Base-by-base conservation (phyloP, 768 basidiomycete species). In the Naematelia encephala region DNA sequence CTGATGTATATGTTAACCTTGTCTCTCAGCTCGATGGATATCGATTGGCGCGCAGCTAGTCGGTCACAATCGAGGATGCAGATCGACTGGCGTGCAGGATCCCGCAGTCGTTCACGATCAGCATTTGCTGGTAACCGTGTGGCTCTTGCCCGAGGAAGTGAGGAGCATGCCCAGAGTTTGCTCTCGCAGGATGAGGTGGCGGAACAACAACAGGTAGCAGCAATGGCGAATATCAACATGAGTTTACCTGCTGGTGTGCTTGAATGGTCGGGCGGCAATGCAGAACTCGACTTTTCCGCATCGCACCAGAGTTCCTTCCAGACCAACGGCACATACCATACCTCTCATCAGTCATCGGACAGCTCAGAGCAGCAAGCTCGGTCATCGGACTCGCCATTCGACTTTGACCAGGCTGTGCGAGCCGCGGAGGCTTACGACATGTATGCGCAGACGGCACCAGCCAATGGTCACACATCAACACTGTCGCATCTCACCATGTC, bases 61-160 rank as follows among this genome's bases (percentile, higher is more conserved):
- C 83, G 91, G 63, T 94, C 91, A 23, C 84, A 91, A 68, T 93
- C 91, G 13, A 85, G 91, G 19, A 72, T 76, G 56, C 62, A 67
- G 4, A 91, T 93, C 89, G 91, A 93, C 75, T 92, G 91, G 91
- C 82, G 87, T 47, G 73, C 65, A 0, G 57, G 86, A 12, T 77
- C 73, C 1, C 51, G 77, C 27, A 76, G 72, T 0, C 54, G 77
- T 30, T 77, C 75, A 0, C 64, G 74, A 10, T 76, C 74, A 5
- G 85, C 87, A 27, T 84, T 85, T 63, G 82, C 49, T 82, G 84
- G 69, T 83, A 85, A 66, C 42, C 27, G 44, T 13, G 29, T 72
- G 68, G 60, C 57, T 21, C 57, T 66, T 50, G 59, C 46, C 34
- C 34, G 34, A 14, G 51, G 51, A 23, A 52, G 26, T 51, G 79